Percentiles rank a stretch among this genome's conserved stretches.
phyloP scores from a whole-genome alignment of 2,329 filamentous ascomycete genomes.

The Balansia obtecta region DNA sequence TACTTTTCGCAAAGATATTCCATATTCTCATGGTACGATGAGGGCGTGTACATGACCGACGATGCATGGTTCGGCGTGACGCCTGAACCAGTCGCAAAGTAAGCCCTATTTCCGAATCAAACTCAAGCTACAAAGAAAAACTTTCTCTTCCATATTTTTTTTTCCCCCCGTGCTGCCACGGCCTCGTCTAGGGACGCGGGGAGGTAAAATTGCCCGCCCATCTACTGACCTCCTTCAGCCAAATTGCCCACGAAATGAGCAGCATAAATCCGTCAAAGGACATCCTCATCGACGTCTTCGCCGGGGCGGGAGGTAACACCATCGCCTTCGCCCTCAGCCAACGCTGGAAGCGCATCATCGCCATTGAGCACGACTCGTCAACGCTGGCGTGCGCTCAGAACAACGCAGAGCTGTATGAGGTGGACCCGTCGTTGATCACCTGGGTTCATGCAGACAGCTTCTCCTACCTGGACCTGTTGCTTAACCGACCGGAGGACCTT shows the following conservation, averaged over 20 bases:
- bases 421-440: constrained; percentile 56
- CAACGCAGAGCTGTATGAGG: constrained; percentile 78
- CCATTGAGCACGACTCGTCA: constrained; percentile 71
- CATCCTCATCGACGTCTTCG: constrained; percentile 77
- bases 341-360: constrained; percentile 74
- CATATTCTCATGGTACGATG: constrained; percentile 78
- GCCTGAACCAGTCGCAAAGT: constrained; percentile 82
- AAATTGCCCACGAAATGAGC: constrained; percentile 63
- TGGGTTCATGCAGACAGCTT: constrained; percentile 88
- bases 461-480: constrained; percentile 44
- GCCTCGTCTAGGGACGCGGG: too few species aligned
- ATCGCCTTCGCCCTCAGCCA: constrained; percentile 83
- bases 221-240: constrained; percentile 29
- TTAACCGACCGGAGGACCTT: constrained; percentile 23
- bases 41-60: constrained; percentile 82
- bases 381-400: constrained; percentile 84
- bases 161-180: too few species aligned
- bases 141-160: not conserved
- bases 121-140: not conserved
- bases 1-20: constrained; percentile 86
- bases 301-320: constrained; percentile 81
- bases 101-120: constrained; percentile 17
- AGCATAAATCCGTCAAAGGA: constrained; percentile 41
- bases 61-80: constrained; percentile 97
- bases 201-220: not conserved